Evolutionary conservation across 2,329 filamentous ascomycete genomes (phyloP), one percentile per base, ranked within the genome.

Genomic region (Talaromyces sp.): DNA sequence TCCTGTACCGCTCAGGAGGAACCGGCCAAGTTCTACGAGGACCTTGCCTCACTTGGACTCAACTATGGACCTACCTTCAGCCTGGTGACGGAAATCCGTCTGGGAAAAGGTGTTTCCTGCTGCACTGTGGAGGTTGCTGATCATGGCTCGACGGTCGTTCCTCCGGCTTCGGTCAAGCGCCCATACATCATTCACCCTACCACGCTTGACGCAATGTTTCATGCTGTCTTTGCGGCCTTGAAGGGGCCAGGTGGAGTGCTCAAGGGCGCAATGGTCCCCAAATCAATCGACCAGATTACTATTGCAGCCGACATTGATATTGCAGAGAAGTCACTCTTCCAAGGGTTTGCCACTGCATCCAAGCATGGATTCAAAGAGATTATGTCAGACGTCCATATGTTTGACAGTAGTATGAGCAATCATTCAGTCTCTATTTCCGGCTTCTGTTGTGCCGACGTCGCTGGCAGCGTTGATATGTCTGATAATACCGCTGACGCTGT

Each of bases 11-110:
- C 25, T 22, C 36, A 49, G 7, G 58, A 51, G 13, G 22, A 51
- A 51, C 22, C 47, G 5, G 11, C 22, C 13, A 29, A 62, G n/a
- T 62, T 65, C 29, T 65, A 65, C 25, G 34, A 17, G 11, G 29
- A 31, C 22, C 64, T 65, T 8, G 22, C 17, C 13, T 25, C 45
- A 2, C 15, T 65, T 10, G 64, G 64, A 7, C 38, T 65, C 10
- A 38, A 29, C n/a, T 65, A 61, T 22, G 64, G 64, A 13, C 19
- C 34, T n/a, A 65, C 58, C 29, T 65, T 65, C 31, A 47, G 43
- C 25, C 51, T 54, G 19, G 13, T 63, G 8, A 63, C 60, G 3
- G 45, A 38, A 4, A 40, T 43, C n/a, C 22, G 34, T 5, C 36
- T 31, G 11, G 34, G 36, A 13, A 34, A 25, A n/a, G 47, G 25